Evolutionary conservation across 2,329 filamentous ascomycete genomes (phyloP).

Genomic region (Phaeosphaeria sp.): DNA sequence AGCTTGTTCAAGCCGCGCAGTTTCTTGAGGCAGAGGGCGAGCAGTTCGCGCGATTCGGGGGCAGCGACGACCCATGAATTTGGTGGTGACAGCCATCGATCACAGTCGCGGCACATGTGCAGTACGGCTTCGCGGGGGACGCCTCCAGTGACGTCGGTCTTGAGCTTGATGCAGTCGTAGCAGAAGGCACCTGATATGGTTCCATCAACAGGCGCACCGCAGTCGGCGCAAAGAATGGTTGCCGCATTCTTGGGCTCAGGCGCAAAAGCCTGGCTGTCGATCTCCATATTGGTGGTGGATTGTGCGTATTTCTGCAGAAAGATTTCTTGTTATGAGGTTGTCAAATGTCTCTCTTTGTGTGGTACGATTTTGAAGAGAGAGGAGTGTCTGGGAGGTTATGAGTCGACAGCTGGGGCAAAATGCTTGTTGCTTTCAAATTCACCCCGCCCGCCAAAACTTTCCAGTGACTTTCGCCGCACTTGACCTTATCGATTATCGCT

Average conservation of each 20-base stretch:
- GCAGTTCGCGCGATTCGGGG: slow-evolving; percentile 88
- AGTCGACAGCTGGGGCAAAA: slow-evolving; percentile 26
- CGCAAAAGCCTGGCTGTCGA: slow-evolving; percentile 50
- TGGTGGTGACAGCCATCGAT: slow-evolving; percentile 87
- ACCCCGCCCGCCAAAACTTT: slow-evolving; percentile 38
- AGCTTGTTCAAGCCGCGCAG: slow-evolving; percentile 86
- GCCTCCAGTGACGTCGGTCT: slow-evolving; percentile 88
- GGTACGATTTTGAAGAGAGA: slow-evolving; percentile 4
- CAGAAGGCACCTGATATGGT: slow-evolving; percentile 86
- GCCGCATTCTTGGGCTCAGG: slow-evolving; percentile 53
- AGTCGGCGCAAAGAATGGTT: slow-evolving; percentile 97
- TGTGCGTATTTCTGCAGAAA: neutral
- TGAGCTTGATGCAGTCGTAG: slow-evolving; percentile 94
- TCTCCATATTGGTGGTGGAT: slow-evolving; percentile 43
- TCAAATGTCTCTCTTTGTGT: neutral
- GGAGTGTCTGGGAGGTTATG: slow-evolving; percentile 8
- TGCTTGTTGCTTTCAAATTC: slow-evolving; percentile 36
- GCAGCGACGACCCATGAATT: slow-evolving; percentile 82
- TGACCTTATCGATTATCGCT: slow-evolving; percentile 37
- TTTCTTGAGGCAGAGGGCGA: slow-evolving; percentile 90
- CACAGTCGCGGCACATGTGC: slow-evolving; percentile 93
- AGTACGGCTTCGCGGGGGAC: slow-evolving; percentile 90
- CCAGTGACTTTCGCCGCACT: slow-evolving; percentile 16
- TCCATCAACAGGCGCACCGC: slow-evolving; percentile 93
- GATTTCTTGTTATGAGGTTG: neutral